Evolutionary conservation across 208 protist species (phyloP).

Genomic region (Leptomonas seymouri): DNA sequence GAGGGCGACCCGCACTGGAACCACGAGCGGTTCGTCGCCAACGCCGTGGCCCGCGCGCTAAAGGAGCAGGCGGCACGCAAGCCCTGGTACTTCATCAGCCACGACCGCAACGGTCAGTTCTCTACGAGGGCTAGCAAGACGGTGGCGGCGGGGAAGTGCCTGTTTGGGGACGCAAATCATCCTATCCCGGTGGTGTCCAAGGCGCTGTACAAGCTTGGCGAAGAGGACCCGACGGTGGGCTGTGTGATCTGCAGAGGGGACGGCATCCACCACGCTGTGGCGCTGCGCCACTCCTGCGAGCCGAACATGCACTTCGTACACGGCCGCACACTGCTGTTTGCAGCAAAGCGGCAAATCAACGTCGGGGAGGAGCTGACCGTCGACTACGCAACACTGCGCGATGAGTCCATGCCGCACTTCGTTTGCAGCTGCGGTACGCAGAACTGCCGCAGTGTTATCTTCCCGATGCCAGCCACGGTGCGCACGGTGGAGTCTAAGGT

Average conservation of each 20-base stretch:
- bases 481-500: constrained; percentile 69
- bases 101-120: constrained; percentile 82
- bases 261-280: constrained; percentile 69
- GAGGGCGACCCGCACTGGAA: constrained; percentile 77
- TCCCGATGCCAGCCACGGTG: constrained; percentile 64
- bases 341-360: constrained; percentile 78
- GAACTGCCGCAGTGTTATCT: constrained; percentile 86
- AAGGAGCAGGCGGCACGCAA: constrained; percentile 66
- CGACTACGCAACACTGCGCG: constrained; percentile 84
- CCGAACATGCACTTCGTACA: constrained; percentile 90
- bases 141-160: constrained; percentile 66
- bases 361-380: constrained; percentile 88
- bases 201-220: constrained; percentile 78
- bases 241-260: constrained; percentile 79
- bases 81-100: constrained; percentile 87
- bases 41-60: constrained; percentile 61
- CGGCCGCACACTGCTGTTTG: constrained; percentile 77
- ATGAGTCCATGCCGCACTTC: constrained; percentile 81
- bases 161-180: constrained; percentile 78
- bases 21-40: constrained; percentile 79
- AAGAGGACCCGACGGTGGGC: constrained; percentile 71
- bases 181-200: constrained; percentile 75
- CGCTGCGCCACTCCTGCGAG: constrained; percentile 90
- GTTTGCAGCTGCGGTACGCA: constrained; percentile 82
- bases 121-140: constrained; percentile 72